Percentiles rank a stretch among this genome's conserved stretches.
These are phyloP conservation scores for Nymphaea thermarum DNA, from an alignment of 164 flowering plant species.

Conservation along the genomic window DNA sequence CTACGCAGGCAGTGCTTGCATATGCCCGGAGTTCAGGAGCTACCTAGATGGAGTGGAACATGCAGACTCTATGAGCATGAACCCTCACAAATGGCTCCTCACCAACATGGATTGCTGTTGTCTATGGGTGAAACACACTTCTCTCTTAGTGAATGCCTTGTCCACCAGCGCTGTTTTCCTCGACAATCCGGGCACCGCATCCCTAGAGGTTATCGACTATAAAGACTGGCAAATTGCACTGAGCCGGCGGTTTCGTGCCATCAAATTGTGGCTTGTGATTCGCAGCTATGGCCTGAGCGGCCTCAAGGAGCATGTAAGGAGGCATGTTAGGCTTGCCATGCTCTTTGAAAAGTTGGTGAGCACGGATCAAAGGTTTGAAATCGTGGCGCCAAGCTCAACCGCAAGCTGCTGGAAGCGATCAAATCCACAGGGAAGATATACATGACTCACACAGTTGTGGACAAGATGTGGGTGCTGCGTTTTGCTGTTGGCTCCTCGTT, in stretches of 20 bases:
- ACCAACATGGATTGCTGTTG: slow-evolving; percentile 88
- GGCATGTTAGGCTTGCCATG: too few relatives aligned
- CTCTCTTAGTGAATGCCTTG: slow-evolving; percentile 61
- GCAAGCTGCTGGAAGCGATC: slow-evolving; percentile 49
- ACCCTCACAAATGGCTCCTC: slow-evolving; percentile 92
- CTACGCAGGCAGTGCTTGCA: slow-evolving; percentile 96
- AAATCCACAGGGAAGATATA: slow-evolving; percentile 63
- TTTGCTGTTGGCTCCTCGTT: slow-evolving; percentile 75
- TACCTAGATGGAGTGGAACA: slow-evolving; percentile 77
- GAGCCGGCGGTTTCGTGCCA: slow-evolving; percentile 56
- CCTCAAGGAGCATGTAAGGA: too few relatives aligned
- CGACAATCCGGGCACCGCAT: slow-evolving; percentile 33
- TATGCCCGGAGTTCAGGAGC: slow-evolving; percentile 83
- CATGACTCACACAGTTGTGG: slow-evolving; percentile 73
- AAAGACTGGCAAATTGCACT: slow-evolving; percentile 98
- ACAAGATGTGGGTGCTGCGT: slow-evolving; percentile 45
- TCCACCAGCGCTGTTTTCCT: slow-evolving; percentile 90
- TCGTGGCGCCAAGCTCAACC: slow-evolving; percentile 62
- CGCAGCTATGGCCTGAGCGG: too few relatives aligned
- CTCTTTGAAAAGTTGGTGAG: too few relatives aligned
- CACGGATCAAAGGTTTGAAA: slow-evolving; percentile 40
- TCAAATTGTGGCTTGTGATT: too few relatives aligned
- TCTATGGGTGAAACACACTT: slow-evolving; percentile 84
- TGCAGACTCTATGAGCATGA: slow-evolving; percentile 88
- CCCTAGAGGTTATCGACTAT: slow-evolving; percentile 64